phyloP scores from a whole-genome alignment of 352 stramenopile genomes.

The Pythium aphanidermatum region DNA sequence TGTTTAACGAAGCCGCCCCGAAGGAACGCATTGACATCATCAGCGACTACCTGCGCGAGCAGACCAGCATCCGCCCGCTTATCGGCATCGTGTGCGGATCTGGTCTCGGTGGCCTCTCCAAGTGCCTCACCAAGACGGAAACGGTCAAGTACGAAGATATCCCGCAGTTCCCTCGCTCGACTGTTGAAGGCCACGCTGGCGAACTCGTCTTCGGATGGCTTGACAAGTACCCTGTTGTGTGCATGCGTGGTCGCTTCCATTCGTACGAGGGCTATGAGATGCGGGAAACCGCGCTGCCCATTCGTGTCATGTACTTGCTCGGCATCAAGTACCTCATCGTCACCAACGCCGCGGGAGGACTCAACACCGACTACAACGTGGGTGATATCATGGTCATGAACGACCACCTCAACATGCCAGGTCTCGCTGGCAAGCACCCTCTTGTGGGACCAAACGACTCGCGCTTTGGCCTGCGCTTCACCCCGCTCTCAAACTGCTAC shows the following conservation, averaged over 20 bases:
- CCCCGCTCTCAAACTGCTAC: constrained; percentile 94
- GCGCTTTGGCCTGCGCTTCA: constrained; percentile 93
- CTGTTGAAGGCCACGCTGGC: constrained; percentile 91
- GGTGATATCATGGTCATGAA: constrained; percentile 96
- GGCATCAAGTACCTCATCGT: constrained; percentile 94
- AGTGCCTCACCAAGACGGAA: constrained; percentile 84
- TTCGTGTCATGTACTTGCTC: constrained; percentile 94
- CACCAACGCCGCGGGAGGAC: constrained; percentile 94
- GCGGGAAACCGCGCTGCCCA: constrained; percentile 91
- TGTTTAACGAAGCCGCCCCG: constrained; percentile 52
- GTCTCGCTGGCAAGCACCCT: constrained; percentile 90
- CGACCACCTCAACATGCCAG: constrained; percentile 95
- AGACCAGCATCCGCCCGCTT: constrained; percentile 43
- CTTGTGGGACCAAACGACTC: constrained; percentile 95
- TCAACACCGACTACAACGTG: constrained; percentile 93
- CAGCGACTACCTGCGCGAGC: constrained; percentile 55
- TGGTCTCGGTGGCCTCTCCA: constrained; percentile 89
- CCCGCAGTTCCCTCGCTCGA: constrained; percentile 90
- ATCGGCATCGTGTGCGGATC: constrained; percentile 93
- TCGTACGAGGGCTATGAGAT: constrained; percentile 96
- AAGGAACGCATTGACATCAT: constrained; percentile 80
- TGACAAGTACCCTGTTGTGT: constrained; percentile 81
- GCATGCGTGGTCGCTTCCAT: constrained; percentile 96
- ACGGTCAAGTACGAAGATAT: constrained; percentile 93
- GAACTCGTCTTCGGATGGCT: constrained; percentile 95